These are phyloP conservation scores for Colletotrichum musae DNA, from an alignment of 2,329 filamentous ascomycete species.

Conservation along the genomic window DNA sequence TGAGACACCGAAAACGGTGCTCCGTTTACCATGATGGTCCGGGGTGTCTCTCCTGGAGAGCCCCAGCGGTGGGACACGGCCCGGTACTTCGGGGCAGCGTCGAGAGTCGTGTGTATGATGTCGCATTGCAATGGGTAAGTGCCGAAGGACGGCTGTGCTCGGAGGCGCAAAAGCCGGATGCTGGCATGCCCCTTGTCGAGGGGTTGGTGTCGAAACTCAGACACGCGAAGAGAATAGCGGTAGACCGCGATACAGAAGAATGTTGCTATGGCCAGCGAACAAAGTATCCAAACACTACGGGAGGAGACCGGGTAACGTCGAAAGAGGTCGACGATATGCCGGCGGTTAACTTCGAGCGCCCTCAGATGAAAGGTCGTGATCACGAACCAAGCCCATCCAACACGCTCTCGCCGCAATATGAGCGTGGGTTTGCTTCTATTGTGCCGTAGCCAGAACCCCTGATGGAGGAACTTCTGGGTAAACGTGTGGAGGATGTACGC, in stretches of 20 bases:
- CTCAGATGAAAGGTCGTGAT: background rate
- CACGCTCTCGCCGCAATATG: background rate
- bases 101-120: background rate
- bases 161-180: background rate
- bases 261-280: background rate
- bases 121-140: background rate
- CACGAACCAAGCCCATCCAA: background rate
- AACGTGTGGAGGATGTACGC: slow-evolving; percentile 7
- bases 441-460: slow-evolving; percentile 3
- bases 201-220: background rate
- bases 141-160: background rate
- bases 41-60: background rate
- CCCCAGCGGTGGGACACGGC: slow-evolving; percentile 4
- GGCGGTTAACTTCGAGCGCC: background rate
- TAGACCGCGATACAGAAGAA: background rate
- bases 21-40: background rate
- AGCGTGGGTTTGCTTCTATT: background rate
- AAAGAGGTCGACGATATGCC: too few relatives aligned
- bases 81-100: background rate
- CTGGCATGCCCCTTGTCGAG: background rate
- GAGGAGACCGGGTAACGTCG: too few relatives aligned
- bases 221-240: background rate
- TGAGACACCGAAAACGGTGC: background rate
- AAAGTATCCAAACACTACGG: too few relatives aligned
- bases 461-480: slow-evolving; percentile 4